A percentile compares a stretch with the other conserved stretches of the same genome.
These are phyloP conservation scores for Annulohypoxylon moriforme DNA, from an alignment of 495 filamentous ascomycete species.

Conservation along the genomic window DNA sequence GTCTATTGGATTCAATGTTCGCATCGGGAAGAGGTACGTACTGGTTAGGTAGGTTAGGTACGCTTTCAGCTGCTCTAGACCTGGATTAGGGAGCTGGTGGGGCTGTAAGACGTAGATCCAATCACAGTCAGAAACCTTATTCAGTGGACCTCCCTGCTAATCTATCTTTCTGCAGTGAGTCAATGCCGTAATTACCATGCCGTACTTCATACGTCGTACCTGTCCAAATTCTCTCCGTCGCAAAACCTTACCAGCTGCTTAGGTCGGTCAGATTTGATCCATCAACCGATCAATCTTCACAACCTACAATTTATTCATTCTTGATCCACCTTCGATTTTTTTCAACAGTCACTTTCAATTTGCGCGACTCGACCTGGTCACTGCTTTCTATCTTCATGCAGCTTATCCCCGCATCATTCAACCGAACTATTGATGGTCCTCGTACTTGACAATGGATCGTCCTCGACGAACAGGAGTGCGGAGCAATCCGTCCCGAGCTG, in stretches of 20 bases:
- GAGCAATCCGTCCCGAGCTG: conserved; percentile 41
- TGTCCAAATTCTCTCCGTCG: neutral
- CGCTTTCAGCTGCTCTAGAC: conserved; percentile 21
- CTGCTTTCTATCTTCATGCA: conserved; percentile 1
- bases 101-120: conserved; percentile 26
- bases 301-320: neutral
- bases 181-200: conserved; percentile 23
- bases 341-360: neutral
- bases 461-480: conserved; percentile 33
- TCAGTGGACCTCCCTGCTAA: conserved; percentile 24
- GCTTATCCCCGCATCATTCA: neutral
- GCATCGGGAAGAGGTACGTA: neutral
- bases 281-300: conserved; percentile 3
- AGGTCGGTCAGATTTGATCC: neutral
- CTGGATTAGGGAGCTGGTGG: neutral
- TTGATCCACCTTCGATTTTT: neutral
- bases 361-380: neutral
- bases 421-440: conserved; percentile 26
- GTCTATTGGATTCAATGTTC: neutral
- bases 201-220: conserved; percentile 19
- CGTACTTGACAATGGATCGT: conserved; percentile 35
- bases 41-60: neutral
- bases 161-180: conserved; percentile 30
- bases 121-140: conserved; percentile 36
- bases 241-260: too few relatives aligned